A percentile compares a stretch with the other conserved stretches of the same genome.
Evolutionary conservation across 1,284 basidiomycete genomes (phyloP).

Genomic region (Puccinia brachypodii): DNA sequence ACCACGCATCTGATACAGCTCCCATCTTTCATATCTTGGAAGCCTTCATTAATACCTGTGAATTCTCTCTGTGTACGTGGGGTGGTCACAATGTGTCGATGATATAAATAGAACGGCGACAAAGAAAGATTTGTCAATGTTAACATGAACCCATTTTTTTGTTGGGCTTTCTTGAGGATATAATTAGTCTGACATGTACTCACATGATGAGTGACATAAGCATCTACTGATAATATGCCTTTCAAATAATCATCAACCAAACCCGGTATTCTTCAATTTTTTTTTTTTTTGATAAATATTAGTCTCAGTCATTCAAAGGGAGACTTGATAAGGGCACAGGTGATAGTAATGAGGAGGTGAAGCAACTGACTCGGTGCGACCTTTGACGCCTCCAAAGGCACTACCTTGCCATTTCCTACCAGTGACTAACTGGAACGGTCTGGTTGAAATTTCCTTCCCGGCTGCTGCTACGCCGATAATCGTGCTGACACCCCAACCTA

Average conservation of each 20-base stretch:
- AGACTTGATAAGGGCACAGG: background rate
- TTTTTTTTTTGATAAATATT: background rate
- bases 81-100: too few relatives aligned
- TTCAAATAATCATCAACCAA: slow-evolving; percentile 53
- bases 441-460: slow-evolving; percentile 95
- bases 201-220: slow-evolving; percentile 57
- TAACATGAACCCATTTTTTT: background rate
- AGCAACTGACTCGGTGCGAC: slow-evolving; percentile 71
- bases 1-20: slow-evolving; percentile 56
- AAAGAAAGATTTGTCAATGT: background rate
- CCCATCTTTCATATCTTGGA: slow-evolving; percentile 57
- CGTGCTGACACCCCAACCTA: slow-evolving; percentile 93
- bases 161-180: background rate
- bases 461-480: slow-evolving; percentile 73
- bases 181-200: slow-evolving; percentile 11
- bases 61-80: slow-evolving; percentile 50
- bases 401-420: slow-evolving; percentile 93
- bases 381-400: slow-evolving; percentile 98
- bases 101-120: background rate
- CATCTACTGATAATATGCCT: slow-evolving; percentile 55
- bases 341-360: background rate
- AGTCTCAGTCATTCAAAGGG: background rate
- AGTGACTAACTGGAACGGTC: slow-evolving; percentile 81
- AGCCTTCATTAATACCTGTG: slow-evolving; percentile 56
- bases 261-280: slow-evolving; percentile 35